Evolutionary conservation across 495 filamentous ascomycete genomes (phyloP), one percentile per base, ranked within the genome.

Genomic region (Talaromyces adpressus): DNA sequence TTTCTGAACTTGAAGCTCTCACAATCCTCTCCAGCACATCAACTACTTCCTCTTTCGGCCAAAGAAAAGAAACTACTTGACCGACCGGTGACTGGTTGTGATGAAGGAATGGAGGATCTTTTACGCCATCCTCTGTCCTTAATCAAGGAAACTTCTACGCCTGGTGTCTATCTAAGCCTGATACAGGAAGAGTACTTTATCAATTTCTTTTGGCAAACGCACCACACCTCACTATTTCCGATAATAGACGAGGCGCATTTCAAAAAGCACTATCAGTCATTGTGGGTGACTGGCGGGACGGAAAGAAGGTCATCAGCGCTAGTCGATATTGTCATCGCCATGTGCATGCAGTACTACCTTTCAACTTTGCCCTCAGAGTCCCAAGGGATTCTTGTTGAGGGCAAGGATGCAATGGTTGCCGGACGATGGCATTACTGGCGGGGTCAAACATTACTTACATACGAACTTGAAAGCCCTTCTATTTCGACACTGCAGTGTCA

Each of bases 301-400:
- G 63, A 62, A 6, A 75, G 83, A 3, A 77, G 73, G 64, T 73
- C 80, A 9, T 85, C 80, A 6, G 76, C 82, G 5, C 73, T 85
- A 1, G 81, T 81, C 11, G 83, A 86, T 62, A 82, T 84, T 18
- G 67, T 84, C 36, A 68, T 86, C 22, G 83, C 83, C 8, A 54
- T 84, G 16, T 82, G 77, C 60, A 82, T 85, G 75, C 82, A 85
- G 67, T 79, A 81, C 59, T 77, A 75, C 18, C 73, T 75, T 30
- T 59, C 30, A 36, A 68, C 75, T 6, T 58, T 69, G 1, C 66
- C 69, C 1, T 65, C 71, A 18, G 65, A 67, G 12, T 52, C 25
- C 6, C 59, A 63, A 11, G 58, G 49, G 0, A 32, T 25, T 20
- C 54, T 63, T 20, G 53, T 68, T 22, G 68, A 65, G 61, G 53